phyloP scores from a whole-genome alignment of 192 early-diverging fungal genomes.

The Entophlyctis helioformis region DNA sequence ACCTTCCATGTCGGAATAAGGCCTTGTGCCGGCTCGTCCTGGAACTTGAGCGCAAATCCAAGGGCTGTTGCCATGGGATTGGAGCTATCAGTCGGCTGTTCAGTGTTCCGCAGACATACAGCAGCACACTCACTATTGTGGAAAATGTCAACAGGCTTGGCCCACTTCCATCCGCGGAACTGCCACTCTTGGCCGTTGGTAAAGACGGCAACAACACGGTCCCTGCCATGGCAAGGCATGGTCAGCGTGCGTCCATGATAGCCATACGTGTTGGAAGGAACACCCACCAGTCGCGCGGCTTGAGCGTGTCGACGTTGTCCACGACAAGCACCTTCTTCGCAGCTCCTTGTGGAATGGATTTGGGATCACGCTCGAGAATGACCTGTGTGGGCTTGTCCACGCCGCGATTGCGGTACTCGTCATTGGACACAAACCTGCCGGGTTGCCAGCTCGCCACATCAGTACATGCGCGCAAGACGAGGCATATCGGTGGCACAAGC shows the following conservation, averaged over 20 bases:
- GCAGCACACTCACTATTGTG: slow-evolving; percentile 29
- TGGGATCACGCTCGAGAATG: too few species aligned
- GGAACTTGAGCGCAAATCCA: slow-evolving; percentile 40
- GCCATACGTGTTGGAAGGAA: not conserved
- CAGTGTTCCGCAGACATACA: not conserved
- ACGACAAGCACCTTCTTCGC: too few species aligned
- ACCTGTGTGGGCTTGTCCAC: slow-evolving; percentile 50
- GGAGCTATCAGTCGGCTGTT: too few species aligned
- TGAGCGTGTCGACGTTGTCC: too few species aligned
- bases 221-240: too few species aligned
- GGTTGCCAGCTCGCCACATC: not conserved
- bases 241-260: too few species aligned
- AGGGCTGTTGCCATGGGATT: slow-evolving; percentile 11
- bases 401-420: slow-evolving; percentile 49
- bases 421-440: slow-evolving; percentile 48
- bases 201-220: slow-evolving; percentile 78
- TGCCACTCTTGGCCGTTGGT: slow-evolving; percentile 88
- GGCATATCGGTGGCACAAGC: slow-evolving; percentile 3
- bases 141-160: slow-evolving; percentile 74
- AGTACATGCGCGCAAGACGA: slow-evolving; percentile 1
- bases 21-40: slow-evolving; percentile 29
- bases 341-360: too few species aligned
- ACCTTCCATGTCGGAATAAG: slow-evolving; percentile 39
- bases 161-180: slow-evolving; percentile 86
- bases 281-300: too few species aligned